Evolutionary conservation across 495 filamentous ascomycete species (phyloP).

Genomic region (Podospora australis): DNA sequence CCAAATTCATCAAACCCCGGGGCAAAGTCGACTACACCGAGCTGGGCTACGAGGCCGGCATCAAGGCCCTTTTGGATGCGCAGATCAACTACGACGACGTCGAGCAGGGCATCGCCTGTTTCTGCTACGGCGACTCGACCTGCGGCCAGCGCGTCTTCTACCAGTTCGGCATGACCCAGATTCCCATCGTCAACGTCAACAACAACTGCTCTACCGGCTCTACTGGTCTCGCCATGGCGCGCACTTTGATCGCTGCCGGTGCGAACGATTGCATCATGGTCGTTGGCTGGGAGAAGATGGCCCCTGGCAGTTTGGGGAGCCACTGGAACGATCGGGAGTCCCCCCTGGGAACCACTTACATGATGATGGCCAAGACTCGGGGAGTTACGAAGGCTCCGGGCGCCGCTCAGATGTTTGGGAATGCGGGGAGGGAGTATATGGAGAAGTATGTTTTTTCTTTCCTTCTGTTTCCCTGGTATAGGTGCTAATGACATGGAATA

Average conservation of each 20-base stretch:
- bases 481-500: conserved; percentile 26
- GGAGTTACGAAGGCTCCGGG: conserved; percentile 75
- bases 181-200: conserved; percentile 95
- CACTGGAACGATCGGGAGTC: conserved; percentile 75
- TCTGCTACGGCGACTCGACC: conserved; percentile 92
- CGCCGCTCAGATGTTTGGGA: conserved; percentile 92
- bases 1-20: conserved; percentile 96
- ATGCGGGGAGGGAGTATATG: conserved; percentile 92
- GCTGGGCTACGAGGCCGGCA: conserved; percentile 88
- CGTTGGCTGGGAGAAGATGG: conserved; percentile 98
- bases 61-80: conserved; percentile 94
- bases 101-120: conserved; percentile 93
- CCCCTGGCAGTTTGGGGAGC: conserved; percentile 71
- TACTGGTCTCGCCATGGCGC: conserved; percentile 79
- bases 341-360: conserved; percentile 61
- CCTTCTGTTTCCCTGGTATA: neutral
- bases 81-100: conserved; percentile 96
- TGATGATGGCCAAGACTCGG: conserved; percentile 77
- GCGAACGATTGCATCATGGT: conserved; percentile 82
- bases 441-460: conserved; percentile 59
- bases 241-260: conserved; percentile 72
- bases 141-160: conserved; percentile 97
- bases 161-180: conserved; percentile 94
- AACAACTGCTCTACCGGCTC: conserved; percentile 96
- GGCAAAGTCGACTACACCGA: conserved; percentile 87